Base-by-base conservation (phyloP, 768 basidiomycete species). In the Mycena rosella region DNA sequence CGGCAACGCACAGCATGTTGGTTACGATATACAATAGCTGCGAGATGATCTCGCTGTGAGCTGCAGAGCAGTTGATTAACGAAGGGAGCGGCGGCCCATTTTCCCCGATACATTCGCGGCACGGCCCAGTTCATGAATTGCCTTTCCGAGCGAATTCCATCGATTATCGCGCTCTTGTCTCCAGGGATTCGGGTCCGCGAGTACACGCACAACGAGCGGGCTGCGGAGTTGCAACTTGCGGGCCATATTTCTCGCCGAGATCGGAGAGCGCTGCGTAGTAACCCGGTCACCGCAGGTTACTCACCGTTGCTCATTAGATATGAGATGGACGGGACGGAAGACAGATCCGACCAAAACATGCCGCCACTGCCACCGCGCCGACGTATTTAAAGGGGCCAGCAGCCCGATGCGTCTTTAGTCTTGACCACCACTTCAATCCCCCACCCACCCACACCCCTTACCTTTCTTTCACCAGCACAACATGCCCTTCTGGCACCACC, bases 401-500 rank as follows among this genome's bases (percentile, higher is more conserved):
- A 26, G 13, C 32, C 10, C 1, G 32, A 30, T 9, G 20, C 30
- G 32, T 17, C 47, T 34, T 26, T 22, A 48, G 45, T 51, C 34
- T 60, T 40, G 58, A 62, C 48, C 59, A 48, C 59, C 47, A 34
- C n/a, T n/a, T 40, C 47, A 22, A 36, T 9, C 26, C 34, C 34
- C 34, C 38, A 40, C 10, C 38, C 32, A 68, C 60, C 57, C 47
- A 36, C 44, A 55, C 51, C 44, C 53, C 49, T 44, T 40, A 18
- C 54, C 26, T 18, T 40, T 53, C 32, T 29, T 34, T 59, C 27
- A 40, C 15, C 34, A 1, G 17, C 14, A 15, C 30, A 20, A 51
- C 26, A 61, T 57, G 52, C 32, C 63, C 29, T 49, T 62, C 30
- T 61, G 65, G 65, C 30, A 59, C 15, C 55, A 68, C 48, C 53